Evolutionary conservation across 1,139 yeast species (phyloP).

Genomic region (Diutina scorzettiae): DNA sequence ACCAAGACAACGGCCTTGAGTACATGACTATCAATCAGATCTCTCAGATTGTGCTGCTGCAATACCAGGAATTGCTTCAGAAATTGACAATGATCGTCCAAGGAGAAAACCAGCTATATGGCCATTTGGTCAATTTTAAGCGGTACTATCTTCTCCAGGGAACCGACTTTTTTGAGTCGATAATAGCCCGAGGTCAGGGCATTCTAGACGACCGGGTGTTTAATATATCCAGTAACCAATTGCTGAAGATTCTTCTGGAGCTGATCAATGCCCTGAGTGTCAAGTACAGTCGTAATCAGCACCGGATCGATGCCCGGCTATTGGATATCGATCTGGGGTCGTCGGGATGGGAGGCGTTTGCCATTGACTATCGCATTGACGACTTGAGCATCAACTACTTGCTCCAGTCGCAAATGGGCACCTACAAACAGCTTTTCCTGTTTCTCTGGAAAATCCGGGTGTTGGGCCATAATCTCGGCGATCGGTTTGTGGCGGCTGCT

Average conservation of each 20-base stretch:
- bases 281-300: slow-evolving; percentile 22
- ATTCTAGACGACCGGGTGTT: slow-evolving; percentile 51
- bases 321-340: slow-evolving; percentile 37
- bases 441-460: background rate
- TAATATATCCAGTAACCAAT: slow-evolving; percentile 50
- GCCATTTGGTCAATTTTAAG: slow-evolving; percentile 53
- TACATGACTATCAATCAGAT: slow-evolving; percentile 20
- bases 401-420: background rate
- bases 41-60: slow-evolving; percentile 28
- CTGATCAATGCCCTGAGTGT: slow-evolving; percentile 58
- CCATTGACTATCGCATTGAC: slow-evolving; percentile 1
- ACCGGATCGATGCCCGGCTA: slow-evolving; percentile 69
- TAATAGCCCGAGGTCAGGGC: slow-evolving; percentile 45
- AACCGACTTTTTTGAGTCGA: slow-evolving; percentile 64
- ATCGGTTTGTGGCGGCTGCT: background rate
- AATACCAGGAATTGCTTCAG: slow-evolving; percentile 46
- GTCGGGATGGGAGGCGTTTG: slow-evolving; percentile 7
- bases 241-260: slow-evolving; percentile 54
- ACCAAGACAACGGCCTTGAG: slow-evolving; percentile 19
- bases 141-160: slow-evolving; percentile 58
- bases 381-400: background rate
- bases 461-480: background rate
- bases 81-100: slow-evolving; percentile 41
- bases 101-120: slow-evolving; percentile 33
- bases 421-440: background rate